Evolutionary conservation across 768 basidiomycete species (phyloP).

Genomic region (Mycena venus): DNA sequence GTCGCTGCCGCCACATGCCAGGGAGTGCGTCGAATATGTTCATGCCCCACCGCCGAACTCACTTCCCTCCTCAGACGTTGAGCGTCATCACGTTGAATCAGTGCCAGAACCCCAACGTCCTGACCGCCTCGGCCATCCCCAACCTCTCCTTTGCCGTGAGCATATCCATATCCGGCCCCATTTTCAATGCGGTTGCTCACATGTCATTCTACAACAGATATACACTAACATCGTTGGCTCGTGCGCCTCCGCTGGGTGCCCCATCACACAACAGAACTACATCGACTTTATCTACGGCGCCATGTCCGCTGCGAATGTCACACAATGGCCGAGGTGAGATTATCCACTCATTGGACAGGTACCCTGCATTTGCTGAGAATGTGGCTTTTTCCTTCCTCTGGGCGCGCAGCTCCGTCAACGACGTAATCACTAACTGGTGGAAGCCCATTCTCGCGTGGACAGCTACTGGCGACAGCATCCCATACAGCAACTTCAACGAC

Average conservation of each 20-base stretch:
- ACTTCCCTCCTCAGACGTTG: neutral
- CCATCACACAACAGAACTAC: conserved; percentile 38
- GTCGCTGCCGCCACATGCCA: conserved; percentile 23
- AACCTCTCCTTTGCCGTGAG: neutral
- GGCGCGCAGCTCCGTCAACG: neutral
- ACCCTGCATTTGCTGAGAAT: neutral
- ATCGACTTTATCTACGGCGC: conserved; percentile 37
- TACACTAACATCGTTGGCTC: conserved; percentile 33
- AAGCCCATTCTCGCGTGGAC: conserved; percentile 24
- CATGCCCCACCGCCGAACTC: neutral
- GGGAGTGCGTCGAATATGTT: neutral
- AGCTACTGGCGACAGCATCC: conserved; percentile 26
- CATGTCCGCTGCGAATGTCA: conserved; percentile 23
- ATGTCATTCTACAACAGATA: neutral
- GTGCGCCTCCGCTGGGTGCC: conserved; percentile 27
- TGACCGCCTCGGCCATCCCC: neutral
- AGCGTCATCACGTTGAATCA: conserved; percentile 18
- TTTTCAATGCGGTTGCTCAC: neutral
- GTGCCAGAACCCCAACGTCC: conserved; percentile 27
- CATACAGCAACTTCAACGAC: conserved; percentile 34
- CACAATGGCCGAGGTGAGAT: conserved; percentile 20
- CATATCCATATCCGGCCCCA: neutral
- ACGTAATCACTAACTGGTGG: conserved; percentile 17
- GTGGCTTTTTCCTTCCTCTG: neutral
- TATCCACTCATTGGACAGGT: neutral